Evolutionary conservation across 192 early-diverging fungal genomes (phyloP).

Genomic region (Coemansia sp.): DNA sequence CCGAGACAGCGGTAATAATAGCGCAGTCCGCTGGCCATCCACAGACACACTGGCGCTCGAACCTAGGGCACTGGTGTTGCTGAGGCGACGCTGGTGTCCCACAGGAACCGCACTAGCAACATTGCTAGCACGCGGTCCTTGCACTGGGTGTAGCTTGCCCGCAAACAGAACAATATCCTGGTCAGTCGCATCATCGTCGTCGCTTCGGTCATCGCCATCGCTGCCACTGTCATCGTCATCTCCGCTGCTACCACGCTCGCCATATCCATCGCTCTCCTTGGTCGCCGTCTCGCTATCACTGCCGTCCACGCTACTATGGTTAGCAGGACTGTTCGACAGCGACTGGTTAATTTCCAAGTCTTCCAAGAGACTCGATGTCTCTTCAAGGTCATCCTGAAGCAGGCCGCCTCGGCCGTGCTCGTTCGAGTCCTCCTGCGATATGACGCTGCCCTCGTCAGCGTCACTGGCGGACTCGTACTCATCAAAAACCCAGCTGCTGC

Average conservation of each 20-base stretch:
- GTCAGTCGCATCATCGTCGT: slow-evolving; percentile 7
- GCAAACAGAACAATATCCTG: slow-evolving; percentile 47
- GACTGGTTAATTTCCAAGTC: not conserved
- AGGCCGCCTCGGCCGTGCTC: not conserved
- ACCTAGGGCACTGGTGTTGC: not conserved
- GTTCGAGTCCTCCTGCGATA: slow-evolving; percentile 36
- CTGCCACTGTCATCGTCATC: slow-evolving; percentile 3
- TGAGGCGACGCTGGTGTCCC: slow-evolving; percentile 9
- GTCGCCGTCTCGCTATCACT: slow-evolving; percentile 1
- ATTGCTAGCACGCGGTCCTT: not conserved
- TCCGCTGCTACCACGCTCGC: not conserved
- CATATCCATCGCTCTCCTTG: not conserved
- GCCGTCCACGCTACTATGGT: not conserved
- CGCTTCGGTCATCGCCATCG: not conserved
- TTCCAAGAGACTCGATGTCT: slow-evolving; percentile 8
- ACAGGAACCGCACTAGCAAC: not conserved
- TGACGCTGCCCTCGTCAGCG: slow-evolving; percentile 22
- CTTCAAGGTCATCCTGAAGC: slow-evolving; percentile 12
- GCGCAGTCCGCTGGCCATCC: not conserved
- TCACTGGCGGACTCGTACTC: slow-evolving; percentile 4
- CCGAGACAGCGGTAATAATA: slow-evolving; percentile 18
- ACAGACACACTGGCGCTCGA: not conserved
- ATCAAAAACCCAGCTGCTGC: slow-evolving; percentile 20
- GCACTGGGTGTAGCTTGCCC: slow-evolving; percentile 23
- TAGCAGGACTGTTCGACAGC: not conserved